Evolutionary conservation across 2,329 filamentous ascomycete species (phyloP).

Genomic region (Cordyceps cicadae): DNA sequence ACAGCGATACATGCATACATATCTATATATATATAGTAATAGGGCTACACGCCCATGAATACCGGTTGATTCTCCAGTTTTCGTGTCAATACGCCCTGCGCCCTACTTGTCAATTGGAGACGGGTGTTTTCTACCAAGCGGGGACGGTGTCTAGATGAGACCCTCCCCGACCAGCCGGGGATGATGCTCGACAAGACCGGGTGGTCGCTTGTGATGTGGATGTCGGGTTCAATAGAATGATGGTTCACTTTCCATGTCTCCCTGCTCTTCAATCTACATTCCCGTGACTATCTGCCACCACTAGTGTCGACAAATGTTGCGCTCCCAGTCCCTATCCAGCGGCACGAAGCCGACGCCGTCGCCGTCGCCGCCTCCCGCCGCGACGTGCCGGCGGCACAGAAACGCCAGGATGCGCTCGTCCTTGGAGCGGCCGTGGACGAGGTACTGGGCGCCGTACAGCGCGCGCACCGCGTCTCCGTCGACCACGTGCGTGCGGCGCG

Average conservation of each 20-base stretch:
- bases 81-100: not conserved
- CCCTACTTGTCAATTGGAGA: not conserved
- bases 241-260: not conserved
- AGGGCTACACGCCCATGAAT: not conserved
- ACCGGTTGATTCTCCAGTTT: not conserved
- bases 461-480: slow-evolving; percentile 9
- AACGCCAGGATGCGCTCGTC: slow-evolving; percentile 16
- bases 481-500: not conserved
- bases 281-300: no score
- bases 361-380: not conserved
- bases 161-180: not conserved
- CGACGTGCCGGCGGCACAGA: slow-evolving; percentile 7
- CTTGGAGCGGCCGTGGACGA: slow-evolving; percentile 10
- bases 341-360: not conserved
- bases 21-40: not conserved
- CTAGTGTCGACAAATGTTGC: slow-evolving; percentile 3
- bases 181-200: not conserved
- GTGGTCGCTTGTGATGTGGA: no score
- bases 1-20: slow-evolving; percentile 8
- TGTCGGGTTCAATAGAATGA: not conserved
- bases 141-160: not conserved
- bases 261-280: no score
- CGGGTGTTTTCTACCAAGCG: not conserved
- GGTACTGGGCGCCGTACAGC: not conserved
- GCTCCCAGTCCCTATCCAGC: not conserved